Base-by-base conservation (phyloP, 148 eudicot genomes). In the Vaccinium macrocarpon region DNA sequence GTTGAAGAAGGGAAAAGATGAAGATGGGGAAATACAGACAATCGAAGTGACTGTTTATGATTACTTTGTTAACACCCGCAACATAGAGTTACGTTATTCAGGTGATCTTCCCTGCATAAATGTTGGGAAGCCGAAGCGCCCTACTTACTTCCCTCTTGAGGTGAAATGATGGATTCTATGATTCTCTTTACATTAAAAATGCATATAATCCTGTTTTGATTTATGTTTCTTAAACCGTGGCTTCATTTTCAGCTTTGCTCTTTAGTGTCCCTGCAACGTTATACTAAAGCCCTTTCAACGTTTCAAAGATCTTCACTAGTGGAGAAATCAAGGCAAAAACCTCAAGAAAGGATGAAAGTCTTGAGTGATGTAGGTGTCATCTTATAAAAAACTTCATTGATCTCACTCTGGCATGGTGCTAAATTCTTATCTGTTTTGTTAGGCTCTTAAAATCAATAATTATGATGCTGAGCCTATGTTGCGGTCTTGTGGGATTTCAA, bases 71-170 rank as follows among this genome's bases (percentile, higher is more conserved):
- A 87, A 88, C 1, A 78, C 87, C 64, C 92, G 91, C 2, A 73
- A 83, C 4, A 92, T 92, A 42, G 85, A 84, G 38, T 86, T 91
- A 29, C 82, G 64, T 1, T 84, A 72, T 52, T 90, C 97, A 49
- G 91, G 74, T 59, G 88, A 89, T 66, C 80, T 87, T 29, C 97
- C 97, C 8, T 94, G 97, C 85, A 85, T 94, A 50, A 92, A 94
- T 82, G 93, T 94, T 16, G 97, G 97, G 55, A 92, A 88, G 84
- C 93, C 94, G 10, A 92, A 94, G 87, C 88, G 88, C 75, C 94
- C 97, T 15, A 84, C 86, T n/a, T 92, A 84, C 88, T 79, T 94
- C 49, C 95, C 94, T 25, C 76, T 94, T n/a, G 98, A 94, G 98
- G 98, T 92, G 61, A 75, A 56, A 9, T 78, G 21, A 51, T 29